A percentile compares a stretch with the other conserved stretches of the same genome.
These are phyloP conservation scores for Penicillium italicum DNA, from an alignment of 2,329 filamentous ascomycete species.

Conservation along the genomic window DNA sequence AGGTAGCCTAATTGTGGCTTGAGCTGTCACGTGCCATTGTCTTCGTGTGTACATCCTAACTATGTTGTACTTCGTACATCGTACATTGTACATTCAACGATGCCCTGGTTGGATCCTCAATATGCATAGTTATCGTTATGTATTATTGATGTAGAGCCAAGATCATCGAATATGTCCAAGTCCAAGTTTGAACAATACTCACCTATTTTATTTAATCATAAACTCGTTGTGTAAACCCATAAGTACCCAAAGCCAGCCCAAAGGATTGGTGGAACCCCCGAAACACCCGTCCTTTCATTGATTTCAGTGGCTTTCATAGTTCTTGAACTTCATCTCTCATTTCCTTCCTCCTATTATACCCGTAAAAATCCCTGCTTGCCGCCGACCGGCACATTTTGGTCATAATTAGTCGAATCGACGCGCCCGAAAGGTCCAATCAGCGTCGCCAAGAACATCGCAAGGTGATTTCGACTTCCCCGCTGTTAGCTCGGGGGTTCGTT, in stretches of 20 bases:
- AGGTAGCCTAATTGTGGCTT: not conserved
- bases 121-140: slow-evolving; percentile 3
- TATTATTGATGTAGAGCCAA: not conserved
- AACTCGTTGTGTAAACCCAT: not conserved
- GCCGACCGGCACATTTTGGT: slow-evolving; percentile 15
- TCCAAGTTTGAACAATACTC: not conserved
- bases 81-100: not conserved
- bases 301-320: slow-evolving; percentile 2
- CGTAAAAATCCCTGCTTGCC: slow-evolving; percentile 10
- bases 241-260: slow-evolving; percentile 7
- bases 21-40: slow-evolving; percentile 1
- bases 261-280: slow-evolving; percentile 19
- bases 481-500: slow-evolving; percentile 22
- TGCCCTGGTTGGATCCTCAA: slow-evolving; percentile 3
- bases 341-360: not conserved
- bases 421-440: slow-evolving; percentile 28
- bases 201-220: not conserved
- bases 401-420: slow-evolving; percentile 22
- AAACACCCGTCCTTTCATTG: slow-evolving; percentile 22
- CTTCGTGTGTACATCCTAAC: not conserved
- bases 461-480: slow-evolving; percentile 30
- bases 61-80: too few relatives aligned
- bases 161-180: not conserved
- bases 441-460: slow-evolving; percentile 26
- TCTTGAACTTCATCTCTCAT: slow-evolving; percentile 4